phyloP scores from a whole-genome alignment of 257 asterid species.

The Capsicum pubescens region DNA sequence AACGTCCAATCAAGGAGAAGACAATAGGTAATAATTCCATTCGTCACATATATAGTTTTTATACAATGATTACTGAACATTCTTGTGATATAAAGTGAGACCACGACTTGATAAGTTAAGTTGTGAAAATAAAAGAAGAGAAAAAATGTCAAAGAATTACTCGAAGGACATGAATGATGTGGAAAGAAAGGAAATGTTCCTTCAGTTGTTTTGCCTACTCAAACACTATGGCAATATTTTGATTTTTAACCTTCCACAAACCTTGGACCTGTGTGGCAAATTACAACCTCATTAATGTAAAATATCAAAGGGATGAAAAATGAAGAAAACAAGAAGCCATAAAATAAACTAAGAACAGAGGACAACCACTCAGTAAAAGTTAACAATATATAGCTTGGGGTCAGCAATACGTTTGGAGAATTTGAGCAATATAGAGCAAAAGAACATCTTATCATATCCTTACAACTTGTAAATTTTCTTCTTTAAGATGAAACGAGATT shows the following conservation, averaged over 20 bases:
- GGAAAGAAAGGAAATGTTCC: conserved; percentile 70
- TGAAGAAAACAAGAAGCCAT: background rate
- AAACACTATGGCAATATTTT: conserved; percentile 62
- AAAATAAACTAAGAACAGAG: background rate
- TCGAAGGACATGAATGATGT: conserved; percentile 71
- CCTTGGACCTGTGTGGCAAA: conserved; percentile 67
- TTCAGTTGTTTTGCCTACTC: conserved; percentile 76
- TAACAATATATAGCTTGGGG: no score
- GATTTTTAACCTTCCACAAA: conserved; percentile 85
- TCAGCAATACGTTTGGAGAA: no score
- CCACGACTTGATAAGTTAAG: background rate
- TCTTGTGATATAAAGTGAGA: background rate
- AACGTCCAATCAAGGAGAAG: background rate
- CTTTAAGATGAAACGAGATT: background rate
- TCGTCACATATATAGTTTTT: background rate
- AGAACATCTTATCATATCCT: background rate
- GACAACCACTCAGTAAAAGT: background rate
- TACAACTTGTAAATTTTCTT: background rate
- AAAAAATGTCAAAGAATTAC: conserved; percentile 42
- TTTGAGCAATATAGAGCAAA: background rate
- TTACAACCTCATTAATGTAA: background rate
- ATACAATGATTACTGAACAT: background rate
- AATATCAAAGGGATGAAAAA: background rate
- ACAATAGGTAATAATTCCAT: background rate
- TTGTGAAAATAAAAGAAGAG: background rate